These are phyloP conservation scores for Parvularia atlantis DNA, from an alignment of 78 protist genomes.

Conservation along the genomic window DNA sequence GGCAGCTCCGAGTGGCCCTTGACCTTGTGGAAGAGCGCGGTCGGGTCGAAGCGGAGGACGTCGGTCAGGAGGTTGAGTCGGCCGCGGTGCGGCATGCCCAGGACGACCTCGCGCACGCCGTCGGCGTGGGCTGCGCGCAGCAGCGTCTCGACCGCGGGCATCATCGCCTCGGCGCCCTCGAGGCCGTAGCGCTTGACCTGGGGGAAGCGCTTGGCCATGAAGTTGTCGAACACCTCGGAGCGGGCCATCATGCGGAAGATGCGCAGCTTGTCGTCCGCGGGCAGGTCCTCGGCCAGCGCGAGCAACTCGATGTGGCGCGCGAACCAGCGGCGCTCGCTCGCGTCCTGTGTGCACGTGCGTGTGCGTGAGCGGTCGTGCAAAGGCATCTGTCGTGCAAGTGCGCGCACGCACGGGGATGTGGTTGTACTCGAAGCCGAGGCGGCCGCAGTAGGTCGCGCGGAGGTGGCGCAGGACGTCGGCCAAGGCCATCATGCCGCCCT, in stretches of 20 bases:
- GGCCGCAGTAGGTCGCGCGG: neutral
- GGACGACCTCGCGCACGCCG: constrained; percentile 62
- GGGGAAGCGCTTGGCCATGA: constrained; percentile 59
- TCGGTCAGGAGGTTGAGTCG: constrained; percentile 80
- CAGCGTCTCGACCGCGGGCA: constrained; percentile 41
- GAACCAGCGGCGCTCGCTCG: neutral
- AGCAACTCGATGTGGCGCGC: neutral
- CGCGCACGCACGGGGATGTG: constrained; percentile 16
- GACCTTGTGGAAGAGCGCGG: constrained; percentile 32
- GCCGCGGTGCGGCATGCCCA: constrained; percentile 97
- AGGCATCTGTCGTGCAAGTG: no score
- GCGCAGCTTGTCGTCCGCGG: neutral
- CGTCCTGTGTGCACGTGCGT: neutral
- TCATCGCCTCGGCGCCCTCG: constrained; percentile 58
- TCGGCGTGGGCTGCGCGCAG: constrained; percentile 18
- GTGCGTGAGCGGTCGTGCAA: no score
- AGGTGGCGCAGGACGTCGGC: neutral
- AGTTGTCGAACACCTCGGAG: constrained; percentile 61
- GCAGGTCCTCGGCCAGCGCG: neutral
- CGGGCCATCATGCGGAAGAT: constrained; percentile 18
- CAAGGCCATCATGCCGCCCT: neutral
- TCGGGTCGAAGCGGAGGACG: constrained; percentile 38
- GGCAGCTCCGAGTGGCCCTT: constrained; percentile 37
- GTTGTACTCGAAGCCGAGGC: constrained; percentile 19
- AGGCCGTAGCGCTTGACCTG: constrained; percentile 53